Percentiles rank a stretch among this genome's conserved stretches.
Conservation (phyloP, 2,329 filamentous ascomycete genomes). For the Trichoderma brevicompactum region DNA sequence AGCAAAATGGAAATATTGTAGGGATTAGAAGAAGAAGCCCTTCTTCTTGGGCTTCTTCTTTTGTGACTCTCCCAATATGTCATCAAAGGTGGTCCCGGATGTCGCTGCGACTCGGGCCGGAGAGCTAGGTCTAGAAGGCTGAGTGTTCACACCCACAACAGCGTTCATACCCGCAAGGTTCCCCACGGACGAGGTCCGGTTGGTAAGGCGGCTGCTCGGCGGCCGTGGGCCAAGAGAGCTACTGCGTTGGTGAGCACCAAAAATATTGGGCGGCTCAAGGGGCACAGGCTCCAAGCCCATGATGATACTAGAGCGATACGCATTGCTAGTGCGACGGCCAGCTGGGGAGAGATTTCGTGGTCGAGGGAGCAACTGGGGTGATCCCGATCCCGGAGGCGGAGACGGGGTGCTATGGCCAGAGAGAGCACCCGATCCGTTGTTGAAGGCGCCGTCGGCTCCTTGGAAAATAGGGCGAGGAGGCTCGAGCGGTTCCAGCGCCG, state of each 20-base stretch:
- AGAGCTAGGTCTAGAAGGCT: slow-evolving; percentile 30
- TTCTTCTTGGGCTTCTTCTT: slow-evolving; percentile 48
- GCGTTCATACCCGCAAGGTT: slow-evolving; percentile 41
- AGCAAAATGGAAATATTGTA: neutral
- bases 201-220: slow-evolving; percentile 40
- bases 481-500: slow-evolving; percentile 45
- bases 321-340: slow-evolving; percentile 39
- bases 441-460: slow-evolving; percentile 37
- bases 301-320: slow-evolving; percentile 49
- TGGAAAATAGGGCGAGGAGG: slow-evolving; percentile 46
- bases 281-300: slow-evolving; percentile 51
- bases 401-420: slow-evolving; percentile 37
- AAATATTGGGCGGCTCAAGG: slow-evolving; percentile 41
- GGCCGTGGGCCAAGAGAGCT: slow-evolving; percentile 44
- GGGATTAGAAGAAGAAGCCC: slow-evolving; percentile 45
- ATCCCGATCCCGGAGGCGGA: slow-evolving; percentile 35
- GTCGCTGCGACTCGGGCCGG: slow-evolving; percentile 33
- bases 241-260: slow-evolving; percentile 41
- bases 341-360: slow-evolving; percentile 47
- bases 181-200: slow-evolving; percentile 43
- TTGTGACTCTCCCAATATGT: slow-evolving; percentile 49
- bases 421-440: slow-evolving; percentile 31
- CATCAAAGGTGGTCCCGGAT: slow-evolving; percentile 53
- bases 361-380: slow-evolving; percentile 43
- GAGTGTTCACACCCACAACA: slow-evolving; percentile 37